Conservation (phyloP, 2,329 filamentous ascomycete genomes). For the Fusarium begoniae region DNA sequence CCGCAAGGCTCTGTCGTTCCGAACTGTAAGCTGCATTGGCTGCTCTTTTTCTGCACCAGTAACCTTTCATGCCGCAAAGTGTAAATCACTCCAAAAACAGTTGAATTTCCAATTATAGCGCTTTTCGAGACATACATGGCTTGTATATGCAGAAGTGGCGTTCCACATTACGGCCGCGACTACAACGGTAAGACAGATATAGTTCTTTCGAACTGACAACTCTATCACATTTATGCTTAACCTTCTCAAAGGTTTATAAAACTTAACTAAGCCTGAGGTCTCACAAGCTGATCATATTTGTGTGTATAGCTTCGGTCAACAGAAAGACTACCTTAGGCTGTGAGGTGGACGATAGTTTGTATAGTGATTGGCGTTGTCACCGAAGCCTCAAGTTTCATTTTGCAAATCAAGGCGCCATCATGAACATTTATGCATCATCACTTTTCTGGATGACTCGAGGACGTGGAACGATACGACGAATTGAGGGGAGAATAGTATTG, state of each 20-base stretch:
- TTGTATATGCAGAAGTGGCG: not conserved
- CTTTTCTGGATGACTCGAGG: not conserved
- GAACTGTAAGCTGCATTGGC: not conserved
- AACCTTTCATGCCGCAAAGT: not conserved
- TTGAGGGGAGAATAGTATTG: not conserved
- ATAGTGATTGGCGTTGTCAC: not conserved
- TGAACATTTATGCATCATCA: not conserved
- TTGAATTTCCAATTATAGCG: not conserved
- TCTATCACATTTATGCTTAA: not conserved
- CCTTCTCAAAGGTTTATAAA: not conserved
- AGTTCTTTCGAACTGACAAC: not conserved
- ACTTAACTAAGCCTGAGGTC: too few relatives aligned
- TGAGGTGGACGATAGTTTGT: not conserved
- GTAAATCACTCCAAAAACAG: accelerated
- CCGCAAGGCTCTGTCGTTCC: not conserved
- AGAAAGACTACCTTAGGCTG: too few relatives aligned
- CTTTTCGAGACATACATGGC: too few relatives aligned
- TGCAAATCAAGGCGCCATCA: not conserved
- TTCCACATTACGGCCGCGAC: not conserved
- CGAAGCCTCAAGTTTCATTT: not conserved
- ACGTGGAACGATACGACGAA: not conserved
- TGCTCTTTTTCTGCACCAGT: not conserved
- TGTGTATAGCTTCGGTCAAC: too few relatives aligned
- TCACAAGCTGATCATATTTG: too few relatives aligned
- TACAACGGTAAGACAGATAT: not conserved